A percentile compares a stretch with the other conserved stretches of the same genome.
phyloP scores from a whole-genome alignment of 2,329 filamentous ascomycete genomes.

The Colletotrichum gloeosporioides region DNA sequence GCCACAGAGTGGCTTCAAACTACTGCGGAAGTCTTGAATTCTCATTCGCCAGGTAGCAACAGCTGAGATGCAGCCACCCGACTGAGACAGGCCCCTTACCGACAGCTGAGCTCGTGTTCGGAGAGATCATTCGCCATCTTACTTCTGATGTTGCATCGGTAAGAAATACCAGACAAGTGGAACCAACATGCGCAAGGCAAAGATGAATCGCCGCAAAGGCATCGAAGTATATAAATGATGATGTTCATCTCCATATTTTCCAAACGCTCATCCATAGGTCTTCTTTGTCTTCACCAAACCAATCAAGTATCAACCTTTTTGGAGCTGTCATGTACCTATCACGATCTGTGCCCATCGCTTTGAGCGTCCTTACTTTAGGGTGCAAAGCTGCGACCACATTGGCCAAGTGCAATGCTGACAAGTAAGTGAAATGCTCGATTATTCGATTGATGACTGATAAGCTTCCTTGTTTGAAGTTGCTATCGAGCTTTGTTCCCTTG shows the following conservation, averaged over 20 bases:
- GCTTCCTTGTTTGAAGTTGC: conserved; percentile 4
- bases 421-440: neutral
- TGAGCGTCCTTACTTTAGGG: neutral
- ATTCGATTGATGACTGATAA: neutral
- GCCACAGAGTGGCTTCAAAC: neutral
- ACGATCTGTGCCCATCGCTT: neutral
- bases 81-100: neutral
- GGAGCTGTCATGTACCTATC: neutral
- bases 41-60: neutral
- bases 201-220: neutral
- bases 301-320: neutral
- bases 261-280: neutral
- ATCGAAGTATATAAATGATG: neutral
- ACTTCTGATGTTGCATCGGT: neutral
- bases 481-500: conserved; percentile 28
- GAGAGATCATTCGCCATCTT: conserved; percentile 24
- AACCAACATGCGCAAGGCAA: neutral
- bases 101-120: conserved; percentile 10
- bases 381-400: neutral
- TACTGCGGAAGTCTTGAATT: neutral
- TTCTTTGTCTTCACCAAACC: too few relatives aligned
- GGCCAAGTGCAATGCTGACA: neutral
- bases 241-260: neutral
- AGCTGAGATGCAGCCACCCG: conserved; percentile 1
- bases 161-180: neutral